These are phyloP conservation scores for Globisporangium viniferum DNA, from an alignment of 352 stramenopile species.

Conservation along the genomic window DNA sequence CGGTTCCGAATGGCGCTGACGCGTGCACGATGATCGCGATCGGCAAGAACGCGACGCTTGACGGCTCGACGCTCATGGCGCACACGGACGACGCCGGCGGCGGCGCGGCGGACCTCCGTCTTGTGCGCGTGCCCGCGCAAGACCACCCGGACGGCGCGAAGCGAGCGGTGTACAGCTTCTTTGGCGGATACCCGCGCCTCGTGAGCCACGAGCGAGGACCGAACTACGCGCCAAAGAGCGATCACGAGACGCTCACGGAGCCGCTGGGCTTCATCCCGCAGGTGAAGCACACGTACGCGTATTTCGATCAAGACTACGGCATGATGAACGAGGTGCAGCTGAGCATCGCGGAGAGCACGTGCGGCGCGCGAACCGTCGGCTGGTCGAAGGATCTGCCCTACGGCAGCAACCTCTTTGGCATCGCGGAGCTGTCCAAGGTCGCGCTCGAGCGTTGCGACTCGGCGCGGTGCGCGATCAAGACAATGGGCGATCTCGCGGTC, in stretches of 20 bases:
- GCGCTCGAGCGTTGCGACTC: slow-evolving; percentile 88
- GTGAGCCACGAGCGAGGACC: slow-evolving; percentile 65
- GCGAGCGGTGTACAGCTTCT: slow-evolving; percentile 69
- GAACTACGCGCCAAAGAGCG: slow-evolving; percentile 48
- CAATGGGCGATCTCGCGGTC: slow-evolving; percentile 91
- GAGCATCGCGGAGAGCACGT: slow-evolving; percentile 94
- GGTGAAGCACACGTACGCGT: slow-evolving; percentile 89
- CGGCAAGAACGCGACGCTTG: slow-evolving; percentile 62
- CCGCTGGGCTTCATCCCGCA: slow-evolving; percentile 89
- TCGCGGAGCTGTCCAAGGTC: slow-evolving; percentile 88
- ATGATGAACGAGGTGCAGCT: slow-evolving; percentile 95
- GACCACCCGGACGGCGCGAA: slow-evolving; percentile 42
- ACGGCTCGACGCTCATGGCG: slow-evolving; percentile 86
- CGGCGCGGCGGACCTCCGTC: slow-evolving; percentile 83
- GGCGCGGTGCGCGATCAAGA: slow-evolving; percentile 75
- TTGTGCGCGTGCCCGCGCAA: slow-evolving; percentile 88
- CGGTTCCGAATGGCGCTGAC: not conserved
- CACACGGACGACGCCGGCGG: slow-evolving; percentile 85
- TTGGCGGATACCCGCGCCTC: slow-evolving; percentile 68
- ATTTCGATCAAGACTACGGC: slow-evolving; percentile 93
- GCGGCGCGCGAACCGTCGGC: slow-evolving; percentile 75
- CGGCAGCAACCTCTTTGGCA: slow-evolving; percentile 88
- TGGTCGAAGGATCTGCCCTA: slow-evolving; percentile 54
- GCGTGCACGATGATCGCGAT: slow-evolving; percentile 89
- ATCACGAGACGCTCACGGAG: slow-evolving; percentile 30